These are phyloP conservation scores for Solanum appendiculatum DNA, from an alignment of 257 asterid genomes.

Conservation along the genomic window DNA sequence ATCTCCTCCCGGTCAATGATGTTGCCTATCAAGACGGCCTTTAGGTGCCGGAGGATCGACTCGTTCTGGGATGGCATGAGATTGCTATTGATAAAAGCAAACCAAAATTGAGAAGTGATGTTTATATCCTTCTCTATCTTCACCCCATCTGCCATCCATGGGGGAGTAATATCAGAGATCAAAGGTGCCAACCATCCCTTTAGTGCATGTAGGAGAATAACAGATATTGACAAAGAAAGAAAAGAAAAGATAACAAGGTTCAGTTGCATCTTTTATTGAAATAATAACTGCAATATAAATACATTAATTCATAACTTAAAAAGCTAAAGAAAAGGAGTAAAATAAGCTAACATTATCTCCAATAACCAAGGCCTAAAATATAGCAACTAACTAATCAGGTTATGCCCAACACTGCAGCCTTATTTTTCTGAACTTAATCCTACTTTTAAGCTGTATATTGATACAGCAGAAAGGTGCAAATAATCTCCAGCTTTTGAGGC, in stretches of 20 bases:
- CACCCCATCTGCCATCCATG: too few species aligned
- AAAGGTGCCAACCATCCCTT: too few species aligned
- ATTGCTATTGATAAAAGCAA: too few species aligned
- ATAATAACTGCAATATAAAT: too few species aligned
- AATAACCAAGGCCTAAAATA: neutral
- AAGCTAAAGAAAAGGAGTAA: neutral
- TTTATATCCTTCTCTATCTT: too few species aligned
- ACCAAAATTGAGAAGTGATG: too few species aligned
- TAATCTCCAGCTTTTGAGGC: neutral
- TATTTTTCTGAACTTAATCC: neutral
- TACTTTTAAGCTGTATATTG: neutral
- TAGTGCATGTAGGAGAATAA: too few species aligned
- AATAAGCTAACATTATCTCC: neutral
- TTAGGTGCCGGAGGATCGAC: too few species aligned
- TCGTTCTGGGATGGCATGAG: too few species aligned
- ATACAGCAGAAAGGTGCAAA: neutral
- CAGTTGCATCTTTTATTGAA: neutral
- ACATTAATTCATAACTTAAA: neutral
- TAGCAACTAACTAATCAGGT: neutral
- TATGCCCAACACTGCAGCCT: neutral
- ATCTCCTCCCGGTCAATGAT: too few species aligned
- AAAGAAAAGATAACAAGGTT: neutral
- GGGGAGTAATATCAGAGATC: too few species aligned
- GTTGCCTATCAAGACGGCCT: too few species aligned
- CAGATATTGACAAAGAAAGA: neutral